A percentile compares a stretch with the other conserved stretches of the same genome.
phyloP scores from a whole-genome alignment of 1,284 basidiomycete species.

The Ustilago curta region DNA sequence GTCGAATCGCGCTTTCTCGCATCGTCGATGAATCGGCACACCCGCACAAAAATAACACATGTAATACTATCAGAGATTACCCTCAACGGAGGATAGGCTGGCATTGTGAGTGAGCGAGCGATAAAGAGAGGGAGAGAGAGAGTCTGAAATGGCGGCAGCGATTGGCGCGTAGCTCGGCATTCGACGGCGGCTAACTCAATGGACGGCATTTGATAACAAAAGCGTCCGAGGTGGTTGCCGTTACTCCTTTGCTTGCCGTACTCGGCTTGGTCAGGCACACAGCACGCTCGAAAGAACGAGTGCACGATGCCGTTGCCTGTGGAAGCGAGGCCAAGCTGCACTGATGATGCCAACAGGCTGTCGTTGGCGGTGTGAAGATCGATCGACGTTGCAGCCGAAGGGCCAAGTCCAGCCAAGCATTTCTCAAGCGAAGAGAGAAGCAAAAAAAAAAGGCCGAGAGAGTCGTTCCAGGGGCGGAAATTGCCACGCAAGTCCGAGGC shows the following conservation, averaged over 20 bases:
- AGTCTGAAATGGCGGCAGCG: background rate
- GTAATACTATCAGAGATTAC: constrained; percentile 26
- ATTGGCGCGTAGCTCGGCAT: constrained; percentile 22
- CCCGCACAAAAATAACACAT: constrained; percentile 13
- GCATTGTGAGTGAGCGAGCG: background rate
- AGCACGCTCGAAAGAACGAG: background rate
- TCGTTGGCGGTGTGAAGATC: background rate
- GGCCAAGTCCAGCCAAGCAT: constrained; percentile 4
- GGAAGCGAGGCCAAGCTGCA: constrained; percentile 2
- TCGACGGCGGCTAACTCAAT: background rate
- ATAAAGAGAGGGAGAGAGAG: too few relatives aligned
- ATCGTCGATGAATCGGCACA: constrained; percentile 19
- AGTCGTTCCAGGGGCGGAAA: background rate
- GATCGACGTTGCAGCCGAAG: constrained; percentile 8
- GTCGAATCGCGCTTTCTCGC: constrained; percentile 17
- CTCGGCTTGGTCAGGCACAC: background rate
- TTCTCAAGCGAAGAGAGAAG: background rate
- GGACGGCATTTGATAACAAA: too few relatives aligned
- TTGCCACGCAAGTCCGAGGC: background rate
- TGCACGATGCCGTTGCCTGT: background rate
- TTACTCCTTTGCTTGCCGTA: background rate
- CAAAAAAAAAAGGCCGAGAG: background rate
- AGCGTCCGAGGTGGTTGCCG: background rate
- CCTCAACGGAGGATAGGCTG: background rate
- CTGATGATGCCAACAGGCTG: background rate